Base-by-base conservation (phyloP, 441 rosid species). In the Corymbia citriodora region DNA sequence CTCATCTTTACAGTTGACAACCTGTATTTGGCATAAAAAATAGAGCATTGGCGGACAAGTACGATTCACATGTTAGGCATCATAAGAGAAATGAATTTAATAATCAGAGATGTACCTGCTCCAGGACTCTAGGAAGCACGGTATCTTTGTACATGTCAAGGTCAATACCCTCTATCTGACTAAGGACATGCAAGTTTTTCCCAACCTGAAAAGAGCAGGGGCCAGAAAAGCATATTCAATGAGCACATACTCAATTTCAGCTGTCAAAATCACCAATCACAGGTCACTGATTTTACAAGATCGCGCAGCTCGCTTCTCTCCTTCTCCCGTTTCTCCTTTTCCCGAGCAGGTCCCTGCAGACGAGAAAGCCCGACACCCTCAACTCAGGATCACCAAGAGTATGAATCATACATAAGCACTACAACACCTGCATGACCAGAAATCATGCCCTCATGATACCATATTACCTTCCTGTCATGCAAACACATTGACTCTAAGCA, bases 1-100 rank as follows among this genome's bases (percentile, higher is more conserved):
- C 90, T 97, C 99, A 93, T 97, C 99, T 95, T 96, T 97, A 94
- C 99, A 97, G 94, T 98, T 98, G 89, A 98, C 99, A 90, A 97
- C 96, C 99, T 98, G 94, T 87, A 90, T 90, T 89, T 89, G 55
- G 88, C 61, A 91, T 40, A 90, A 61, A 88, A 68, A 88, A 36
- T 82, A 49, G 55, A 29, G 36, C 83, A 91, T 50, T 70, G 88
- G 19, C 45, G 83, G 81, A 88, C 23, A 65, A 89, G 33, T 21
- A 79, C 52, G 13, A 89, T 50, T 55, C n/a, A 13, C 53, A 85
- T 31, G 85, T 59, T 19, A 36, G 10, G 31, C 52, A 61, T 63
- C 55, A 48, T 33, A 82, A 33, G 81, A 61, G 53, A 33, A 23
- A 25, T 40, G 16, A 79, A 79, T 23, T 79, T 79, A 14, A 79